Percentiles rank a stretch among this genome's conserved stretches.
Conservation (phyloP, 1,139 yeast genomes). For the Saccharomyces hybrid region DNA sequence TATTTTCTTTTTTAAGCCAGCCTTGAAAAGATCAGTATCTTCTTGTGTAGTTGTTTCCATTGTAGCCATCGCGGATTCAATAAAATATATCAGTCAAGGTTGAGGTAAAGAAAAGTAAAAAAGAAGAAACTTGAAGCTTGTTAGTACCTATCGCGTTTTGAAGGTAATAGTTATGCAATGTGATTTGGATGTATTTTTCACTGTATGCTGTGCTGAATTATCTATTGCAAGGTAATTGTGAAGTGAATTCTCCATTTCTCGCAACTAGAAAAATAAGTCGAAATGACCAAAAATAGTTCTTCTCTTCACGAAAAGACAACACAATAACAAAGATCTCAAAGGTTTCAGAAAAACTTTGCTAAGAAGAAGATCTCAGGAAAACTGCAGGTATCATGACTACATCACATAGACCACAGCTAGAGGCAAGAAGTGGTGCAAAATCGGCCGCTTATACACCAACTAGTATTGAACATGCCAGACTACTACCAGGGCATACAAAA, state of each 20-base stretch:
- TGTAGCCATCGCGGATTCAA: neutral
- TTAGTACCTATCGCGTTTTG: neutral
- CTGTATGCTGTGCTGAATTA: neutral
- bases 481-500: slow-evolving; percentile 61
- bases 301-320: neutral
- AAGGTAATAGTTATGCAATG: neutral
- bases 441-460: slow-evolving; percentile 38
- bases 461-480: slow-evolving; percentile 56
- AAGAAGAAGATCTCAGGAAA: neutral
- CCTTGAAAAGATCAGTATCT: neutral
- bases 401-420: slow-evolving; percentile 85
- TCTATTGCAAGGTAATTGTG: neutral
- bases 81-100: neutral
- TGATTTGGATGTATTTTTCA: neutral
- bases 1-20: neutral
- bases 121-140: neutral
- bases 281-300: neutral
- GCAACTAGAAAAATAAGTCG: neutral
- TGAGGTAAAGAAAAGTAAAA: neutral
- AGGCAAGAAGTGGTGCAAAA: slow-evolving; percentile 71
- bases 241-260: neutral
- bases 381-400: slow-evolving; percentile 54
- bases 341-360: neutral
- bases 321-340: neutral
- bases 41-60: neutral